Percentiles rank a stretch among this genome's conserved stretches.
phyloP scores from a whole-genome alignment of 2,329 filamentous ascomycete genomes.

The Diaporthe humulicola region DNA sequence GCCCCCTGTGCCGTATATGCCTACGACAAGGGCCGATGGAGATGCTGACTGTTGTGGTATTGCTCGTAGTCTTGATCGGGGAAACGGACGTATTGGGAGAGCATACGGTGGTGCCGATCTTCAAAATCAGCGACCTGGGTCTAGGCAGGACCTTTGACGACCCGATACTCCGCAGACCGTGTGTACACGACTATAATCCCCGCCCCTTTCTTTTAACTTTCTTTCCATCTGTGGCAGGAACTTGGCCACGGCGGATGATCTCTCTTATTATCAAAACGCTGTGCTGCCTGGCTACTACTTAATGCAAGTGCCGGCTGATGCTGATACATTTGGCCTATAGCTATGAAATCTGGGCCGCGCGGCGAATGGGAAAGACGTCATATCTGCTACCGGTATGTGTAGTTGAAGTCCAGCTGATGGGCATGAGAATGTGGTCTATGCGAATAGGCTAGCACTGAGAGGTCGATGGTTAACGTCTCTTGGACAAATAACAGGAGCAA shows the following conservation, averaged over 20 bases:
- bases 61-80: conserved; percentile 23
- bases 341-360: neutral
- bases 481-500: neutral
- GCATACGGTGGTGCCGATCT: neutral
- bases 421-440: no score
- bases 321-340: neutral
- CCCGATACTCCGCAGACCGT: neutral
- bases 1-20: neutral
- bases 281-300: neutral
- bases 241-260: neutral
- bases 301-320: no score
- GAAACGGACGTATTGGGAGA: neutral
- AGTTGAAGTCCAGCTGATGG: no score
- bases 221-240: no score
- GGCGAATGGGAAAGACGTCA: neutral
- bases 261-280: no score
- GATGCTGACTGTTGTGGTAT: neutral
- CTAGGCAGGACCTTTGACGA: neutral
- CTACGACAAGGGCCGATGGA: neutral
- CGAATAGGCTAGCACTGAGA: no score
- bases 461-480: neutral
- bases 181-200: neutral
- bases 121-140: conserved; percentile 18
- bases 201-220: neutral
- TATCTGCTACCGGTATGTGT: neutral